Evolutionary conservation across 176 grass and related monocot species (phyloP), one percentile per base, ranked within the genome.

Genomic region (Areca catechu): DNA sequence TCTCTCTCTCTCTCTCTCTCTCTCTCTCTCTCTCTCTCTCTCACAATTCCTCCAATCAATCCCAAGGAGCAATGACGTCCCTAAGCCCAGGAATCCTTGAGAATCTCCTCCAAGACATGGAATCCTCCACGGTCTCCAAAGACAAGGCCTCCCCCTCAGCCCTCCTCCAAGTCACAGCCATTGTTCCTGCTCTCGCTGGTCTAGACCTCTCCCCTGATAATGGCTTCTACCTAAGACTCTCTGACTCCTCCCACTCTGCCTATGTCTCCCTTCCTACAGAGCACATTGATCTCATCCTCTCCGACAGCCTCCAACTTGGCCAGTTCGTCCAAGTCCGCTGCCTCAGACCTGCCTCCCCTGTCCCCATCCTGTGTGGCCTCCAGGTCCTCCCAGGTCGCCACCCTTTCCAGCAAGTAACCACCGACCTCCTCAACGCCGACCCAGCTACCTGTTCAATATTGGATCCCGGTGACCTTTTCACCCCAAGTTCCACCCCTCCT

Each of bases 171-270:
- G 27, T 72, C 19, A 62, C 50, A 17, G 50, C 48, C 70, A 62
- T 72, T 18, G 49, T 60, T 23, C 70, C 58, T 25, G 58, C 70
- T 27, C 18, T 53, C n/a, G 57, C 48, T 0, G 80, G 72, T 25
- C 69, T 80, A 53, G 75, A 97, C 80, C 80, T 83, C 22, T 86
- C 83, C 77, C 82, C 80, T 0, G 83, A 81, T 56, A 77, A 80
- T 54, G 86, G 92, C 55, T 91, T 97, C 83, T 91, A 82, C 76
- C 80, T 97, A 78, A 86, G 77, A 27, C 75, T 95, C 60, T 95
- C 91, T 17, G 86, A 95, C 28, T 77, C 86, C 15, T 49, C 80
- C 16, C 68, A 82, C 77, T 95, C 86, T 50, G 27, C 27, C 67
- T 90, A 86, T 63, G 86, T 95, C 71, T 95, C 91, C 49, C 82